Evolutionary conservation across 352 stramenopile species (phyloP).

Genomic region (Blastocystis hominis): DNA sequence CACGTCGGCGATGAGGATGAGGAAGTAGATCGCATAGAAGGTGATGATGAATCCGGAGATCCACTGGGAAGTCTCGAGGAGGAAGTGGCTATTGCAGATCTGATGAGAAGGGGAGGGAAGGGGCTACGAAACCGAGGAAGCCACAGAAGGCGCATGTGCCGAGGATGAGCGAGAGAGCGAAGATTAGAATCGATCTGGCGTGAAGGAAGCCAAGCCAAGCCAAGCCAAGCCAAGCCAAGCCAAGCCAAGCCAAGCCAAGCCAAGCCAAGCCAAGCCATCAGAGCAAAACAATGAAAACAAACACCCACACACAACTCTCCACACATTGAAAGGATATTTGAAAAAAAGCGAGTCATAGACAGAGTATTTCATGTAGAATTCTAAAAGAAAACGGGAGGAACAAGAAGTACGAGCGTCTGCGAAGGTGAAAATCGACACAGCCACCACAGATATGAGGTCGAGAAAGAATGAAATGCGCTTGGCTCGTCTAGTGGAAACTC

Average conservation of each 20-base stretch:
- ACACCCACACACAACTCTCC: not conserved
- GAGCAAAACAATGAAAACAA: not conserved
- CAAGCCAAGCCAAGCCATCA: not conserved
- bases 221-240: not conserved
- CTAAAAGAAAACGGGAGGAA: not conserved
- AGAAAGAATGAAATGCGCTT: not conserved
- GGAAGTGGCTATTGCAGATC: not conserved
- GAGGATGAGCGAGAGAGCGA: not conserved
- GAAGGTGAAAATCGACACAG: not conserved
- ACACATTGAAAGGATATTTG: conserved; percentile 2
- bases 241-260: not conserved
- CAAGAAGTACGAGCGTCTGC: not conserved
- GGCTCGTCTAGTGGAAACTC: not conserved
- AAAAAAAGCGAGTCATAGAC: not conserved
- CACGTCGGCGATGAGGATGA: no score
- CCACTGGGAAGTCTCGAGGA: not conserved
- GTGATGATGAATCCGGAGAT: no score
- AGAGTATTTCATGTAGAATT: conserved; percentile 7
- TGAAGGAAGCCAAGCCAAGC: not conserved
- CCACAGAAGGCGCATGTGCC: not conserved
- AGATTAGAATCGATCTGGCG: not conserved
- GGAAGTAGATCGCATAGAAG: no score
- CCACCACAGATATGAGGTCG: not conserved
- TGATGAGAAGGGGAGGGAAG: not conserved
- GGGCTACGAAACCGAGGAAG: not conserved